Base-by-base conservation (phyloP, 108 stramenopile species). In the Tribonema minus region DNA sequence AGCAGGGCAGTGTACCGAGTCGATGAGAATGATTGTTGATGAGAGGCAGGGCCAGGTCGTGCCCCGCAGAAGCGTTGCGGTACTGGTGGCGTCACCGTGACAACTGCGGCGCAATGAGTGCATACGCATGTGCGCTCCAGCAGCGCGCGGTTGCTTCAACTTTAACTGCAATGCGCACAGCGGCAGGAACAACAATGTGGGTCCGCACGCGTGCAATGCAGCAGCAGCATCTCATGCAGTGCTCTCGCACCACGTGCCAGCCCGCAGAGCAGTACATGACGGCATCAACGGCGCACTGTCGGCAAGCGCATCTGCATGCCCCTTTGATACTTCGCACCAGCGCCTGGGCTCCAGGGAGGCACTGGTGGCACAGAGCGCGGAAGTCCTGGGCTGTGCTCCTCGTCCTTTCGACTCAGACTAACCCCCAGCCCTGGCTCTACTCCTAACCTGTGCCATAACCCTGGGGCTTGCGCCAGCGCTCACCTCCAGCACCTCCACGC, bases 401-500 rank as follows among this genome's bases (percentile, higher is more conserved):
- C 60, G 2, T 23, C 46, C 20, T 23, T 46, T 23, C 4, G 46
- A 23, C 46, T 46, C 20, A 23, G 23, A 23, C 46, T 23, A 23
- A 46, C 46, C 15, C 46, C 20, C 46, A 46, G 63, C 2, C 29
- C 63, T 64, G 63, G 63, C 27, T 64, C 12, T 64, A 23, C 32
- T 28, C 12, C 12, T 20, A 23, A 28, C 20, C 6, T 46, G 46
- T 46, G 26, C 32, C 2, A 64, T 27, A 28, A 12, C 27, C n/a
- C 38, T 20, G 23, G 3, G 33, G n/a, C 36, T 15, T 26, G n/a
- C 36, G 1, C 67, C 15, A 31, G 32, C 15, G 23, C 58, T 60
- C 61, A 62, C 77, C 54, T 79, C 54, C 12, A 38, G 34, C 61
- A 58, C 66, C 9, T 63, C 37, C 30, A 79, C 60, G 29, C 37